These are phyloP conservation scores for Tardiomyces blankii DNA, from an alignment of 1,139 yeast species.

Conservation along the genomic window DNA sequence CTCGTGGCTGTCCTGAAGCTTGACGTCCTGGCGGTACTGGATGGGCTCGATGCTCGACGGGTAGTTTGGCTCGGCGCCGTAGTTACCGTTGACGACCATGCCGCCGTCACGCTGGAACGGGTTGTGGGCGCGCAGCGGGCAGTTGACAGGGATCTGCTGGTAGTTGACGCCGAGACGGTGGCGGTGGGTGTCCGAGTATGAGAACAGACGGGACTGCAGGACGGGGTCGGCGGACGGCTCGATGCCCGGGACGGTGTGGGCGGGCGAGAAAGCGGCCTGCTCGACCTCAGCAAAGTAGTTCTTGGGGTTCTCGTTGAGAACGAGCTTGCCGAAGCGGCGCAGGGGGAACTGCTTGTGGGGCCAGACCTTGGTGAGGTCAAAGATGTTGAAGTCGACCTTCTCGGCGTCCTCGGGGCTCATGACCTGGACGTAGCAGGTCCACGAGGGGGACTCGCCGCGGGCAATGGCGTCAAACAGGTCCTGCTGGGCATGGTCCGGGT, in stretches of 20 bases:
- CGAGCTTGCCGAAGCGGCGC: constrained; percentile 59
- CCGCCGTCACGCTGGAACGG: constrained; percentile 71
- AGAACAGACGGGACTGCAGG: constrained; percentile 70
- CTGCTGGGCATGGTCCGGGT: constrained; percentile 52
- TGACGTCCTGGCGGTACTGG: constrained; percentile 32
- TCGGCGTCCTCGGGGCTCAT: constrained; percentile 65
- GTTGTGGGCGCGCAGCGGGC: constrained; percentile 30
- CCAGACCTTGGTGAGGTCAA: constrained; percentile 70
- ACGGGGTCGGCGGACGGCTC: constrained; percentile 83
- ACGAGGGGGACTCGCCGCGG: constrained; percentile 48
- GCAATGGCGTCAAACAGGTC: constrained; percentile 48
- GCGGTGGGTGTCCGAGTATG: constrained; percentile 72
- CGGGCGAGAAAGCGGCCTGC: constrained; percentile 73
- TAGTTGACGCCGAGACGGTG: constrained; percentile 60
- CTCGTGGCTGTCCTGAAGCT: constrained; percentile 57
- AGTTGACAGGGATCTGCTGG: constrained; percentile 63
- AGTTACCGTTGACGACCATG: constrained; percentile 66
- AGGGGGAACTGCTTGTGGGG: constrained; percentile 66
- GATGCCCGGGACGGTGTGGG: constrained; percentile 74
- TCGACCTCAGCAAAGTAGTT: constrained; percentile 74
- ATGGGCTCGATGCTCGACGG: constrained; percentile 36
- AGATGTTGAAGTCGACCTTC: constrained; percentile 37
- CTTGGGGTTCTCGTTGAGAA: constrained; percentile 58
- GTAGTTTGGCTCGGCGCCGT: constrained; percentile 71
- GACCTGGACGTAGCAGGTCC: constrained; percentile 56